A percentile compares a stretch with the other conserved stretches of the same genome.
These are phyloP conservation scores for Evernia prunastri DNA, from an alignment of 495 filamentous ascomycete genomes.

Conservation along the genomic window DNA sequence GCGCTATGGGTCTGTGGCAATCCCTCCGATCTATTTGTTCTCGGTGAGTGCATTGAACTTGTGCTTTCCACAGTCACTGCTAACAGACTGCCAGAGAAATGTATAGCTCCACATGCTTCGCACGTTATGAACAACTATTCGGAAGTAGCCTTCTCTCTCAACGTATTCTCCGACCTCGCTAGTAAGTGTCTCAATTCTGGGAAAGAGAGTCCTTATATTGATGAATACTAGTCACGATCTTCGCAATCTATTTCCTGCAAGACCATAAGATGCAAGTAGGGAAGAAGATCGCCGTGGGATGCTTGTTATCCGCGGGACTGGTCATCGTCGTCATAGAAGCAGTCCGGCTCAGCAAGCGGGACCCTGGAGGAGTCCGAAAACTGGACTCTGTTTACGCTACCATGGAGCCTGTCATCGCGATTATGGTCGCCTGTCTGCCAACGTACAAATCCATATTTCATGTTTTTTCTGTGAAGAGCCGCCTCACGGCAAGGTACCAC, in stretches of 20 bases:
- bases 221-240: not conserved
- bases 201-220: not conserved
- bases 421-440: not conserved
- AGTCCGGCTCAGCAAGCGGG: not conserved
- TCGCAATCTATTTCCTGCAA: not conserved
- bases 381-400: not conserved
- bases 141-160: not conserved
- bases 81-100: not conserved
- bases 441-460: not conserved
- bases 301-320: not conserved
- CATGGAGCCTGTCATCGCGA: not conserved
- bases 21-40: not conserved
- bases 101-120: not conserved
- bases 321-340: not conserved
- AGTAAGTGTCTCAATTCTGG: not conserved
- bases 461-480: not conserved
- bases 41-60: not conserved
- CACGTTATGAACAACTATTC: not conserved
- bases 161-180: not conserved
- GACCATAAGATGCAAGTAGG: not conserved
- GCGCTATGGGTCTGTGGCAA: not conserved
- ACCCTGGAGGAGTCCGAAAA: not conserved
- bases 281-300: not conserved
- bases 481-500: not conserved
- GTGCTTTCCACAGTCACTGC: not conserved